Conservation (phyloP, 129 eudicot species). For the Chrysanthemum seticuspe region DNA sequence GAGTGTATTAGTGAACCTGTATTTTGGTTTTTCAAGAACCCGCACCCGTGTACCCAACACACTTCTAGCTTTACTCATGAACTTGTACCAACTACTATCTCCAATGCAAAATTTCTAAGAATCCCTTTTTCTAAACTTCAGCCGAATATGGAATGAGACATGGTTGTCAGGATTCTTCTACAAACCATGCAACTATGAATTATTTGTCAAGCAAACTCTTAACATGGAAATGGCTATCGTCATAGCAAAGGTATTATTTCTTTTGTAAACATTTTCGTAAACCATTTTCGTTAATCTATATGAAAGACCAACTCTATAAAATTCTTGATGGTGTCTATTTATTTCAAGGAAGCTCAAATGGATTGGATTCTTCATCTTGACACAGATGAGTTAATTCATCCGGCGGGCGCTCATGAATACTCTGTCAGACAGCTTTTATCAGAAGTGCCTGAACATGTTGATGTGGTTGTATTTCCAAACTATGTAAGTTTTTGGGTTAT, state of each 20-base stretch:
- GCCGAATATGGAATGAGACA: slow-evolving; percentile 97
- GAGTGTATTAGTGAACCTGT: no score
- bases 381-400: slow-evolving; percentile 86
- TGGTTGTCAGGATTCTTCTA: slow-evolving; percentile 92
- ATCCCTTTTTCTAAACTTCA: slow-evolving; percentile 22
- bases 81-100: background rate
- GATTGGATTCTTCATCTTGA: slow-evolving; percentile 97
- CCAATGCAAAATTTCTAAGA: background rate
- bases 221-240: slow-evolving; percentile 94
- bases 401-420: slow-evolving; percentile 91
- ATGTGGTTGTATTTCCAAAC: slow-evolving; percentile 87
- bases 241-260: slow-evolving; percentile 72
- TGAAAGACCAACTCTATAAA: background rate
- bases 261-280: background rate
- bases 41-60: no score
- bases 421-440: slow-evolving; percentile 70
- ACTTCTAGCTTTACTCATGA: background rate
- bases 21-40: no score
- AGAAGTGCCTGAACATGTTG: slow-evolving; percentile 71
- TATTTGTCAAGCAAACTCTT: slow-evolving; percentile 86
- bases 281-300: background rate
- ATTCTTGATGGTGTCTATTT: slow-evolving; percentile 15
- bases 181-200: slow-evolving; percentile 95
- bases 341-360: slow-evolving; percentile 63
- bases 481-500: slow-evolving; percentile 55